Evolutionary conservation across 345 rosid species (phyloP).

Genomic region (Eucalyptus decipiens): DNA sequence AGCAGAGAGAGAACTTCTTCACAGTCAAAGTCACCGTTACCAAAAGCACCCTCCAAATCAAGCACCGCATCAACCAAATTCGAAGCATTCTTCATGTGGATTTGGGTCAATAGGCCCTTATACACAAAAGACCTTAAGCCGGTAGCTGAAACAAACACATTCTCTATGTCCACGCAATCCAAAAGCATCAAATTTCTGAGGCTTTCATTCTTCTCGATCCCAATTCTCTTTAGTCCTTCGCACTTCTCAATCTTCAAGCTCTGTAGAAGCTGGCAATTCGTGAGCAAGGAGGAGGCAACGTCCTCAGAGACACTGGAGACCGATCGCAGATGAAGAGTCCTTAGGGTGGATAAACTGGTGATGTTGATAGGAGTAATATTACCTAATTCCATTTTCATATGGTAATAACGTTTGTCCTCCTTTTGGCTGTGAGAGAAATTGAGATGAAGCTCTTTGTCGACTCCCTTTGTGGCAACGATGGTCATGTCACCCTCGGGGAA

Average conservation of each 20-base stretch:
- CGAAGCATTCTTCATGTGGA: not conserved
- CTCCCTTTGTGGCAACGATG: slow-evolving; percentile 1
- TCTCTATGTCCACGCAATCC: not conserved
- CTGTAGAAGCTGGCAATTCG: not conserved
- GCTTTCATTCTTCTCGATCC: not conserved
- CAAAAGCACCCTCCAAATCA: not conserved
- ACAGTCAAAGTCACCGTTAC: not conserved
- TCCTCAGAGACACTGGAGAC: not conserved
- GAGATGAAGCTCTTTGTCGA: not conserved
- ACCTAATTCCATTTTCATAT: not conserved
- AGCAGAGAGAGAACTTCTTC: slow-evolving; percentile 1
- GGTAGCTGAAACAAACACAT: not conserved
- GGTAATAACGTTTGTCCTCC: not conserved
- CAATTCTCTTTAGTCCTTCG: not conserved
- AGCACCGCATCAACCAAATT: not conserved
- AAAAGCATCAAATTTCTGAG: not conserved
- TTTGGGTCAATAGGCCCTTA: not conserved
- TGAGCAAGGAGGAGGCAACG: not conserved
- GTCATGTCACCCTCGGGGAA: not conserved
- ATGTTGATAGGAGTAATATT: not conserved
- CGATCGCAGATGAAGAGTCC: not conserved
- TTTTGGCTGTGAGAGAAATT: not conserved
- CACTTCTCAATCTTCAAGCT: not conserved
- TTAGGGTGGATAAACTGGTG: not conserved
- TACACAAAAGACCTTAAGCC: not conserved